These are phyloP conservation scores for Pythium chondricola DNA, from an alignment of 352 stramenopile species.

Conservation along the genomic window DNA sequence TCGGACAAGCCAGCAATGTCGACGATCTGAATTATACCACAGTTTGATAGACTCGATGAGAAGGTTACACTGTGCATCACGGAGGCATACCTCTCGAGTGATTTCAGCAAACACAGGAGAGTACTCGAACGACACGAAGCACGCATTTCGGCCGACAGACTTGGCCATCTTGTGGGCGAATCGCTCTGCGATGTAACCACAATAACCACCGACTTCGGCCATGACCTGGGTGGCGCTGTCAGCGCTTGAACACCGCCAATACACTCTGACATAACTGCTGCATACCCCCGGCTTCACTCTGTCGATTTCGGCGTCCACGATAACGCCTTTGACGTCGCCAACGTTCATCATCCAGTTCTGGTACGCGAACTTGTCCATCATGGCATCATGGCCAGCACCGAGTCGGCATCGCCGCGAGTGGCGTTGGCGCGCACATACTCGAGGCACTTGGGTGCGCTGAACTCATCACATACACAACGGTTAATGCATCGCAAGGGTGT, in stretches of 20 bases:
- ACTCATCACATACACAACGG: no score
- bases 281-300: slow-evolving; percentile 24
- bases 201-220: slow-evolving; percentile 31
- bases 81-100: slow-evolving; percentile 21
- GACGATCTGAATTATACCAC: slow-evolving; percentile 21
- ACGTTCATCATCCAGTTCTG: slow-evolving; percentile 46
- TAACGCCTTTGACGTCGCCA: slow-evolving; percentile 25
- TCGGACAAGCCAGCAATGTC: slow-evolving; percentile 26
- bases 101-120: slow-evolving; percentile 26
- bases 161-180: slow-evolving; percentile 29
- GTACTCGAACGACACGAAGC: slow-evolving; percentile 45
- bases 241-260: no score
- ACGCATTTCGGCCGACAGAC: slow-evolving; percentile 14
- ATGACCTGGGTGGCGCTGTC: no score
- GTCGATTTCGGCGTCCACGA: slow-evolving; percentile 38
- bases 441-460: no score
- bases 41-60: background rate
- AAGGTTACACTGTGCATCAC: background rate
- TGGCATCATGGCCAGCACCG: slow-evolving; percentile 25
- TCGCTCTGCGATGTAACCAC: slow-evolving; percentile 39
- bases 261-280: no score
- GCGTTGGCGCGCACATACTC: slow-evolving; percentile 34
- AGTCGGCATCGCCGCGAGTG: slow-evolving; percentile 23
- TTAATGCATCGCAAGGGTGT: no score
- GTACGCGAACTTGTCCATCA: slow-evolving; percentile 31